phyloP scores from a whole-genome alignment of 176 grass and related monocot species.

The Secale cereale region DNA sequence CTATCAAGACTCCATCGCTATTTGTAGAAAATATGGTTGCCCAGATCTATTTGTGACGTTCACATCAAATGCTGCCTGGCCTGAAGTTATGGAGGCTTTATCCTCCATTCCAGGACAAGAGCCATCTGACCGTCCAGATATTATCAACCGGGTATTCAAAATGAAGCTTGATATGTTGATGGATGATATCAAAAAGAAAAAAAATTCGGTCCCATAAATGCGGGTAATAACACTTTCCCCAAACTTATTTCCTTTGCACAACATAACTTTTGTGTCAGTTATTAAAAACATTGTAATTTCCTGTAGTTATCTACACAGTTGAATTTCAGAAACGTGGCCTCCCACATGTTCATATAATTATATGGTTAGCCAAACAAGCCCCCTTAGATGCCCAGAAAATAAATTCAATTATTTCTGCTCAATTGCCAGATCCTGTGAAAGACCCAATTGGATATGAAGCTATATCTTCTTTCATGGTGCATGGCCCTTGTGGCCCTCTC shows the following conservation, averaged over 20 bases:
- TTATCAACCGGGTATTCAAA: neutral
- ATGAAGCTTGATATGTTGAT: neutral
- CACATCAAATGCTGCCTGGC: neutral
- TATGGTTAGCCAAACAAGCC: neutral
- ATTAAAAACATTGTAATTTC: neutral
- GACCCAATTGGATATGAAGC: neutral
- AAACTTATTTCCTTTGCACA: neutral
- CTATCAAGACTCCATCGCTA: neutral
- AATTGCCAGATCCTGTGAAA: neutral
- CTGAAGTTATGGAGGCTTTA: neutral
- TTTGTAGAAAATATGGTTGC: neutral
- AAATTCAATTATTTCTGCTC: neutral
- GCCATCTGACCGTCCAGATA: neutral
- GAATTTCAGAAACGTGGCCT: neutral
- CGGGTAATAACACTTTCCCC: neutral
- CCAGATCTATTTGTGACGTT: neutral
- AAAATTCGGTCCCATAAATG: neutral
- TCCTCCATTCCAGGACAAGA: neutral
- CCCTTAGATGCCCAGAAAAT: neutral
- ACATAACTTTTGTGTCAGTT: neutral
- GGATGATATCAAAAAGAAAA: neutral
- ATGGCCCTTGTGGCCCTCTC: neutral
- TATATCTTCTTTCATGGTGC: neutral
- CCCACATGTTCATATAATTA: neutral
- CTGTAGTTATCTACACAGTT: neutral